A percentile compares a stretch with the other conserved stretches of the same genome.
These are phyloP conservation scores for Microbotryum saponariae DNA, from an alignment of 1,284 basidiomycete genomes.

Conservation along the genomic window DNA sequence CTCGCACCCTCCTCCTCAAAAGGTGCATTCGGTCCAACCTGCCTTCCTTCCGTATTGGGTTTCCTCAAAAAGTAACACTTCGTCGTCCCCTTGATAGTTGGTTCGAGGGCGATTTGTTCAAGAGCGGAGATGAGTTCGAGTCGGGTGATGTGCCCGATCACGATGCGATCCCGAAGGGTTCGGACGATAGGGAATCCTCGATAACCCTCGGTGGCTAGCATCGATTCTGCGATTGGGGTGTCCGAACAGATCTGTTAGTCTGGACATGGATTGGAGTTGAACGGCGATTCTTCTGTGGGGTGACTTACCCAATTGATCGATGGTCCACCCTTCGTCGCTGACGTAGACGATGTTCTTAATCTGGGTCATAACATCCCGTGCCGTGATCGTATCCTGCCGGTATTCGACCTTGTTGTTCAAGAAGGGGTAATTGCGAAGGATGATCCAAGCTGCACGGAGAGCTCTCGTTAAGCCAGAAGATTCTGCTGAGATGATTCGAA, in stretches of 20 bases:
- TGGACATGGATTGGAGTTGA: constrained; percentile 53
- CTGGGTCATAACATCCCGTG: constrained; percentile 56
- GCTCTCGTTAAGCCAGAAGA: background rate
- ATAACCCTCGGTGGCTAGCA: constrained; percentile 47
- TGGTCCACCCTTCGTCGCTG: constrained; percentile 26
- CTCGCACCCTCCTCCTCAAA: constrained; percentile 1
- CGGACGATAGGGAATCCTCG: constrained; percentile 77
- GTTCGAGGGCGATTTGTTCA: too few species aligned
- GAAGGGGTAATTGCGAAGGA: constrained; percentile 58
- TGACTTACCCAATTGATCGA: constrained; percentile 5
- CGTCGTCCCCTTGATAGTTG: too few species aligned
- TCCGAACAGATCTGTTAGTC: constrained; percentile 51
- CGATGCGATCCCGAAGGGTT: constrained; percentile 48
- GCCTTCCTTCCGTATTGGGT: too few species aligned
- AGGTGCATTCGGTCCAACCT: background rate
- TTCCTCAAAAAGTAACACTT: too few species aligned
- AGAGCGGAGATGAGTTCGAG: constrained; percentile 55
- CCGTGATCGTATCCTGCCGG: constrained; percentile 57
- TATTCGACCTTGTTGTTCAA: constrained; percentile 58
- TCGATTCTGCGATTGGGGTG: constrained; percentile 3
- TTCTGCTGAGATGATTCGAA: background rate
- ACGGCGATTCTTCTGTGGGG: too few species aligned
- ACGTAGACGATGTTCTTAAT: constrained; percentile 21
- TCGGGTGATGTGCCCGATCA: constrained; percentile 83
- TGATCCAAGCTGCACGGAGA: constrained; percentile 33